Evolutionary conservation across 2,329 filamentous ascomycete species (phyloP), one percentile per base, ranked within the genome.

Genomic region (Fusarium globosum): DNA sequence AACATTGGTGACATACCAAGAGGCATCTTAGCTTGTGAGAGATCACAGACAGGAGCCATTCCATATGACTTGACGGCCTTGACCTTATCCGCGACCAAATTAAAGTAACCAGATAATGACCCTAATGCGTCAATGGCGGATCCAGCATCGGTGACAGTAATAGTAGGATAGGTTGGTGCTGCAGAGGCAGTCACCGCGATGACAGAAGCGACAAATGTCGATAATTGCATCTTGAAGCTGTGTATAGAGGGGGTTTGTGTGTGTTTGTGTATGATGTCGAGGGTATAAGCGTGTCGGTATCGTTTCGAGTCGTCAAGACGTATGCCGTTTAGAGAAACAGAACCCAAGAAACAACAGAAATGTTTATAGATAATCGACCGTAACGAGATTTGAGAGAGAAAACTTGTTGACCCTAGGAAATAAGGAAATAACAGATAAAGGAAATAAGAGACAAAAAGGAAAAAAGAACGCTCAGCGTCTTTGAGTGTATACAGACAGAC

Each of bases 91-190:
- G 88, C 89, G 68, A 92, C 79, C 74, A 88, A 80, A 79, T 88
- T 88, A 83, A 92, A 92, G 82, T 91, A 92, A 45, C 86, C 84
- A 35, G 89, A 88, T 58, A 91, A 78, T n/a, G 85, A 81, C 20
- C 85, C 81, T 64, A 87, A 75, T 26, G 82, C 82, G 48, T 81
- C 82, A 45, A 76, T 74, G 28, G 85, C 81, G 51, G 82, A 79
- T 63, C 80, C 79, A 28, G 79, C 63, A 38, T 84, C 78, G 61
- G 82, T 78, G 73, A 82, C 69, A 72, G 84, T 84, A 52, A 80
- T 62, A 48, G 72, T 62, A 28, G 81, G 79, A 71, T 86, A 77
- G 16, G 82, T 78, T 15, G 87, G 88, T 73, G 85, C 87, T 53
- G 84, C 81, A 14, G 84, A 85, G 38, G 86, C 86, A 60, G 85